Conservation (phyloP, 2,329 filamentous ascomycete species). For the Leptosphaerulina australis region DNA sequence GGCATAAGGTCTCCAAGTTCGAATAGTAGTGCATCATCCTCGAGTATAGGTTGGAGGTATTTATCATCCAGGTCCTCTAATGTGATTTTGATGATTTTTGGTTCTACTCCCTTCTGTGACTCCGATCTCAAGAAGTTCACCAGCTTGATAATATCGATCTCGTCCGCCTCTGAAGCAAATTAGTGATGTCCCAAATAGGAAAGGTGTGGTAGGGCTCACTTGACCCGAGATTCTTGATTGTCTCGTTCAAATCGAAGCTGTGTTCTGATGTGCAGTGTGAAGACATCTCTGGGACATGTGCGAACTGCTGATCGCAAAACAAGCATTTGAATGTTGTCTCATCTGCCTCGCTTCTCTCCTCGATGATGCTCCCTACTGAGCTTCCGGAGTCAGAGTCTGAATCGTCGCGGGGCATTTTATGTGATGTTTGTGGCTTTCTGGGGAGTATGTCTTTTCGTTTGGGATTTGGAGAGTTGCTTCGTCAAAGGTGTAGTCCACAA, state of each 20-base stretch:
- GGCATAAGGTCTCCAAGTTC: constrained; percentile 76
- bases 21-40: constrained; percentile 89
- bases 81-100: constrained; percentile 61
- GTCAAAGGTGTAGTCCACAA: constrained; percentile 5
- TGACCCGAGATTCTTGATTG: constrained; percentile 39
- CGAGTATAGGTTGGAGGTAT: constrained; percentile 81
- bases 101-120: constrained; percentile 46
- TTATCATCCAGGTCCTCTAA: constrained; percentile 71
- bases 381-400: constrained; percentile 42
- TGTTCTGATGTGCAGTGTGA: constrained; percentile 37
- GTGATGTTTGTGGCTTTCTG: neutral
- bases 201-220: constrained; percentile 28
- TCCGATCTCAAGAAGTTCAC: constrained; percentile 58
- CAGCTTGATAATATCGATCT: constrained; percentile 43
- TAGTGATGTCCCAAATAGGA: constrained; percentile 27
- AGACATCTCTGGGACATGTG: constrained; percentile 36
- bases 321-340: constrained; percentile 45
- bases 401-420: constrained; percentile 38
- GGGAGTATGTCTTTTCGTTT: neutral
- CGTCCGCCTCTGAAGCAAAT: constrained; percentile 37
- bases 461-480: neutral
- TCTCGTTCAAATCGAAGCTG: constrained; percentile 33
- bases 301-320: constrained; percentile 44
- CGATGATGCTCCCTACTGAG: constrained; percentile 43
- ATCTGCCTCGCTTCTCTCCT: constrained; percentile 45